Conservation (phyloP, 106 monocot genomes). For the Vanilla planifolia region DNA sequence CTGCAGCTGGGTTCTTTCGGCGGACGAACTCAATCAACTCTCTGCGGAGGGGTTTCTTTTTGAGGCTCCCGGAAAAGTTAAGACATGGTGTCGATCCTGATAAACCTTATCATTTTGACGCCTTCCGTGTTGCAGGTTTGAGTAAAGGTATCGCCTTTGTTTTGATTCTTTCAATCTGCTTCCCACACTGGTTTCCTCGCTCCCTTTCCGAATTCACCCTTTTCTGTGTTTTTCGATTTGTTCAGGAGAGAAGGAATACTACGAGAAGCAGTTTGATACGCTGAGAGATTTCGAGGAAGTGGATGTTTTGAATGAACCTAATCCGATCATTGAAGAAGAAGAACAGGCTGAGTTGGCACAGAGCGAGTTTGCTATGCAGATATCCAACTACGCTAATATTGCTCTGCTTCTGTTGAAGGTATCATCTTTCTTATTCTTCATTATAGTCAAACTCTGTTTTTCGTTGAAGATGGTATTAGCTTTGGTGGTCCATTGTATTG, state of each 20-base stretch:
- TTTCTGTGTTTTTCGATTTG: background rate
- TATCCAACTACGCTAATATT: slow-evolving; percentile 87
- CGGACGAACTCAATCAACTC: slow-evolving; percentile 35
- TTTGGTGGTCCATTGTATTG: background rate
- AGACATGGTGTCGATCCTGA: slow-evolving; percentile 48
- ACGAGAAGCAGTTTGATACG: slow-evolving; percentile 80
- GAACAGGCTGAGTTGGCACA: slow-evolving; percentile 32
- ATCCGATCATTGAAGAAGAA: slow-evolving; percentile 25
- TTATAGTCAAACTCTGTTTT: background rate
- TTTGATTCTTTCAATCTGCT: background rate
- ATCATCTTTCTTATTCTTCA: background rate
- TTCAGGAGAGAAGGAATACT: slow-evolving; percentile 87
- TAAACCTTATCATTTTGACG: slow-evolving; percentile 38
- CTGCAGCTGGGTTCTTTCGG: slow-evolving; percentile 9
- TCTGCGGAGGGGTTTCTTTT: slow-evolving; percentile 46
- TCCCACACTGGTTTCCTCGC: background rate
- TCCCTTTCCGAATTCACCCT: background rate
- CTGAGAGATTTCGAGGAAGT: slow-evolving; percentile 86
- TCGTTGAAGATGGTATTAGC: background rate
- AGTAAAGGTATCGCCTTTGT: slow-evolving; percentile 3
- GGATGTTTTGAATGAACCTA: slow-evolving; percentile 25
- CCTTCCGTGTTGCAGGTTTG: slow-evolving; percentile 23
- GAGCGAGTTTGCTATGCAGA: slow-evolving; percentile 75
- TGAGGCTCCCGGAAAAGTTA: slow-evolving; percentile 61
- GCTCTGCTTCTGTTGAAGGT: slow-evolving; percentile 71